phyloP scores from a whole-genome alignment of 768 basidiomycete genomes.

The Rubroboletus satanas region DNA sequence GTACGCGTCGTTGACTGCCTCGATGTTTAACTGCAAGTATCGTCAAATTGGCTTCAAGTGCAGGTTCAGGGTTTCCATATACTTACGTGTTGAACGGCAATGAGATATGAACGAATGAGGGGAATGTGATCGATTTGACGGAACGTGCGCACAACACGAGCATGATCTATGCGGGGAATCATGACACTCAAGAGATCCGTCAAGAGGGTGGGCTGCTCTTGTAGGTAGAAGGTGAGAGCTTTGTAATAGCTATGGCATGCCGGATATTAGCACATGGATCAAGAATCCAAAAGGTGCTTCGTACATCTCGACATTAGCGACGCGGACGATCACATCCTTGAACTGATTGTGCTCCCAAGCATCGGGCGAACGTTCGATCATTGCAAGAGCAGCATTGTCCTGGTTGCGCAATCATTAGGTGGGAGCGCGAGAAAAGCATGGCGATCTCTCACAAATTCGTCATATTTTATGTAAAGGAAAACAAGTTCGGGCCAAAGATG shows the following conservation, averaged over 20 bases:
- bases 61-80: background rate
- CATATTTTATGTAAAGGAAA: slow-evolving; percentile 98
- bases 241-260: slow-evolving; percentile 76
- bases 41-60: background rate
- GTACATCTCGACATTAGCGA: slow-evolving; percentile 96
- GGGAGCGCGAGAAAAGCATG: background rate
- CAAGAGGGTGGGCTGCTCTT: slow-evolving; percentile 88
- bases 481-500: slow-evolving; percentile 99
- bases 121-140: slow-evolving; percentile 93
- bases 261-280: slow-evolving; percentile 2
- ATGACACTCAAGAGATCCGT: slow-evolving; percentile 91
- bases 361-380: slow-evolving; percentile 98
- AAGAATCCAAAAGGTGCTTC: slow-evolving; percentile 16
- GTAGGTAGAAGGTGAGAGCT: slow-evolving; percentile 88
- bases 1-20: slow-evolving; percentile 97
- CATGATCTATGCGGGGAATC: slow-evolving; percentile 92
- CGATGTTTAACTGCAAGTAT: slow-evolving; percentile 75
- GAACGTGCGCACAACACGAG: slow-evolving; percentile 95
- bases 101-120: slow-evolving; percentile 92
- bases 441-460: slow-evolving; percentile 68
- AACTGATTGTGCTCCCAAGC: slow-evolving; percentile 99
- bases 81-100: slow-evolving; percentile 89
- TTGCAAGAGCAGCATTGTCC: slow-evolving; percentile 96
- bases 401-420: slow-evolving; percentile 28
- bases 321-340: slow-evolving; percentile 96